Evolutionary conservation across 2,329 filamentous ascomycete species (phyloP).

Genomic region (Penicillium griseofulvum): DNA sequence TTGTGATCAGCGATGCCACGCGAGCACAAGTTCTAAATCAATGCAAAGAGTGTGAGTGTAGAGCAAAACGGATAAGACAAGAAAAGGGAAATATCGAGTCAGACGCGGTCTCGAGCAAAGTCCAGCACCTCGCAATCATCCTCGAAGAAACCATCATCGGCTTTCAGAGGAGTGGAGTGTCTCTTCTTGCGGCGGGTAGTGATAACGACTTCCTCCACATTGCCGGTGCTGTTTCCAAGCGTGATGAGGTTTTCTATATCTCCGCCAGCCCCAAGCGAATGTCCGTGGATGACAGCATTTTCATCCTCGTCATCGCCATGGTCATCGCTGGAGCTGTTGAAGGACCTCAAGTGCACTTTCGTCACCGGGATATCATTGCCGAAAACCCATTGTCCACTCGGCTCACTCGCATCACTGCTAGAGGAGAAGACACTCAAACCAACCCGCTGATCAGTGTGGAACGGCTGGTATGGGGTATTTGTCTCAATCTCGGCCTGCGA

Average conservation of each 20-base stretch:
- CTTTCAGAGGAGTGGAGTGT: slow-evolving; percentile 28
- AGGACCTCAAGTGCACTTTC: slow-evolving; percentile 48
- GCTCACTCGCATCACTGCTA: slow-evolving; percentile 40
- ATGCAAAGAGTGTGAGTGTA: slow-evolving; percentile 7
- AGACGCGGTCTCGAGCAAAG: slow-evolving; percentile 65
- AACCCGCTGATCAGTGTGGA: slow-evolving; percentile 86
- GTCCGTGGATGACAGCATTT: slow-evolving; percentile 25
- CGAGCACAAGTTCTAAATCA: slow-evolving; percentile 18
- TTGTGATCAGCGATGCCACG: slow-evolving; percentile 17
- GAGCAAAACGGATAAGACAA: slow-evolving; percentile 6
- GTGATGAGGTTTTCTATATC: slow-evolving; percentile 52
- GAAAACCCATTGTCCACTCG: slow-evolving; percentile 51
- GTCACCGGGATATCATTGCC: slow-evolving; percentile 50
- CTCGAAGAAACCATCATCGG: slow-evolving; percentile 77
- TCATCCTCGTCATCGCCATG: slow-evolving; percentile 36
- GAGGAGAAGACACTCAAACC: slow-evolving; percentile 66
- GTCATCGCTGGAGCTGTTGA: slow-evolving; percentile 41
- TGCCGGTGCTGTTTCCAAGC: slow-evolving; percentile 52
- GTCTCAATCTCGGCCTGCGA: slow-evolving; percentile 89
- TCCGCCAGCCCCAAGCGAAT: slow-evolving; percentile 32
- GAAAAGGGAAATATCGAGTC: not conserved
- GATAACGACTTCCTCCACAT: slow-evolving; percentile 75
- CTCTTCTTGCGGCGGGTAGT: slow-evolving; percentile 71
- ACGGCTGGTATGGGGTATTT: slow-evolving; percentile 91
- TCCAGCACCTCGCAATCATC: slow-evolving; percentile 90